These are phyloP conservation scores for Starmerella bombicola DNA, from an alignment of 805 yeast genomes.

Conservation along the genomic window DNA sequence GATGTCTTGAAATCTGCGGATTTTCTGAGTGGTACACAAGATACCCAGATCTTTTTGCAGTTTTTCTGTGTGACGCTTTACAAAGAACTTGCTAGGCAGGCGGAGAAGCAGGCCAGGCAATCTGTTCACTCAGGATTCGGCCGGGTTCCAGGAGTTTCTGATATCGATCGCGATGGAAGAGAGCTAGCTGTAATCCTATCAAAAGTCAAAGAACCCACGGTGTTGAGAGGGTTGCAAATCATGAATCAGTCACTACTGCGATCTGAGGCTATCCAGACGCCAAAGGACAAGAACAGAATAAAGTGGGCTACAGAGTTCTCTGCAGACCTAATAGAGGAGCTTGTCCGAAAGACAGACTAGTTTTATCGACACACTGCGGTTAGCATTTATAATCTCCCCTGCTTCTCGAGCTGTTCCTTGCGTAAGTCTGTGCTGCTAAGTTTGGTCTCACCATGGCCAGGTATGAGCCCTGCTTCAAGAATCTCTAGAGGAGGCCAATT, in stretches of 20 bases:
- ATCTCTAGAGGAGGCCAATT: conserved; percentile 43
- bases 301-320: conserved; percentile 43
- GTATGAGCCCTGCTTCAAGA: conserved; percentile 50
- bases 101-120: conserved; percentile 22
- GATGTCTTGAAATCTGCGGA: conserved; percentile 63
- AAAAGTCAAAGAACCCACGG: conserved; percentile 46
- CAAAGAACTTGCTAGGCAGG: conserved; percentile 40
- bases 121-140: conserved; percentile 2
- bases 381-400: background rate
- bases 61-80: conserved; percentile 56
- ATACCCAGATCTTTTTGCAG: conserved; percentile 59
- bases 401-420: conserved; percentile 28
- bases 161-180: conserved; percentile 35
- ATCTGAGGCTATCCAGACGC: conserved; percentile 38
- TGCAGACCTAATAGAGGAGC: conserved; percentile 15
- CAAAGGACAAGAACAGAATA: conserved; percentile 44
- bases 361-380: background rate
- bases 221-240: conserved; percentile 54
- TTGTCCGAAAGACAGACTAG: conserved; percentile 5
- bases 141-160: background rate
- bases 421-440: conserved; percentile 77
- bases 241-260: conserved; percentile 37
- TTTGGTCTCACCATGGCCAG: conserved; percentile 43
- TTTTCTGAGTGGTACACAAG: conserved; percentile 51
- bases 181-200: conserved; percentile 38